Base-by-base conservation (phyloP, 441 rosid species). In the Aleurites moluccanus region DNA sequence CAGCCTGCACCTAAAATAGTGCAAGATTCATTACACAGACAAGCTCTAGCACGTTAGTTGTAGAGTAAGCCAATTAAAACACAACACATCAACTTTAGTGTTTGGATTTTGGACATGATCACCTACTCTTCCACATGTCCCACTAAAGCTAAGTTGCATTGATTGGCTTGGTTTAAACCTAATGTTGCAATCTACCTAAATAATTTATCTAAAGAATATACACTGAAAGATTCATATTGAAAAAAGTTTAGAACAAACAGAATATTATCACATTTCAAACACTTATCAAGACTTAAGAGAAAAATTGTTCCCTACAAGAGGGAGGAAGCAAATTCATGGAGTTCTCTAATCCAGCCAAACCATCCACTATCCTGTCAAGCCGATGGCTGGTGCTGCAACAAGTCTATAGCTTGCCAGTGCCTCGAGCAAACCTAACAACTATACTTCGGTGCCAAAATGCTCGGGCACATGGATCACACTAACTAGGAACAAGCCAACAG, bases 351-450 rank as follows among this genome's bases (percentile, higher is more conserved):
- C 59, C 38, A 70, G 23, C 64, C 38, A 59, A 57, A 59, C 20
- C 33, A 42, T 35, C 21, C 23, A 28, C 30, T 13, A 55, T 27
- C 2, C 18, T 20, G 9, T 44, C 56, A 38, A 74, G 57, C 64
- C 62, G 55, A 40, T 56, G 28, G n/a, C 45, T 15, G 23, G 16
- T 11, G 45, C 57, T 11, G 40, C 30, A 11, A 30, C 33, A 47
- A 47, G 33, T 72, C 38, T 60, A 35, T 18, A 9, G 45, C 49
- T 42, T 60, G 75, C 13, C 57, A 18, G 61, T 52, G 35, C 74
- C 40, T 25, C 27, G 28, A 74, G 57, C 23, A 42, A 53, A 50
- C 47, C 64, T 64, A 74, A 67, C 23, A 56, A 74, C 55, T 11
- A 61, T 45, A 3, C 14, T 10, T 11, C 21, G 38, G 21, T 44